Conservation (phyloP, 176 grass and related monocot genomes). For the Phyllostachys edulis region DNA sequence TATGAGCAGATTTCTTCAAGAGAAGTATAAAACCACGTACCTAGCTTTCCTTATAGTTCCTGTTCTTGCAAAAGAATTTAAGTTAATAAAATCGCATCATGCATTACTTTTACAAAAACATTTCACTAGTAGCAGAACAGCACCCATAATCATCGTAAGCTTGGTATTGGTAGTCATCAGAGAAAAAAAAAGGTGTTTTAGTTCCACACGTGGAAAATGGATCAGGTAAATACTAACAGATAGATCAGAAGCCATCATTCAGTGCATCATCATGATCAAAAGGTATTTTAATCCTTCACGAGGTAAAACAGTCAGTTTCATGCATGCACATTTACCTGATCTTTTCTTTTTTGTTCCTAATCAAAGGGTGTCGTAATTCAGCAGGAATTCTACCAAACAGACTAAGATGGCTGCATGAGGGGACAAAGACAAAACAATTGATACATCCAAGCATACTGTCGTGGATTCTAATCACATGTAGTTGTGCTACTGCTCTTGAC, state of each 20-base stretch:
- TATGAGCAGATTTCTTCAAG: not conserved
- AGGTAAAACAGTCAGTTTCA: conserved; percentile 8
- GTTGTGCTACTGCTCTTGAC: not conserved
- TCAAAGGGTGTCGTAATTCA: conserved; percentile 23
- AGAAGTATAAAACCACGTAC: not conserved
- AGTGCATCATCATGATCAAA: conserved; percentile 30
- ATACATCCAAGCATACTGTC: not conserved
- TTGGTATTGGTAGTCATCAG: not conserved
- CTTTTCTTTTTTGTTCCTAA: not conserved
- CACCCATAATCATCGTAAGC: not conserved
- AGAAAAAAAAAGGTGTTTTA: conserved; percentile 14
- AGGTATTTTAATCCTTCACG: conserved; percentile 44
- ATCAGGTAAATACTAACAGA: conserved; percentile 30
- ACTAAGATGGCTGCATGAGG: not conserved
- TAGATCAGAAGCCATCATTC: conserved; percentile 11
- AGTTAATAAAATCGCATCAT: not conserved
- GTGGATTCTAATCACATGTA: not conserved
- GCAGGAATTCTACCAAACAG: conserved; percentile 1
- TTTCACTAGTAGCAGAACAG: not conserved
- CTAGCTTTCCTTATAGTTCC: too few relatives aligned
- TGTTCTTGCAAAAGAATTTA: too few relatives aligned
- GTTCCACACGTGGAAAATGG: conserved; percentile 4
- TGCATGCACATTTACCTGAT: conserved; percentile 9
- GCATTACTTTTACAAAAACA: not conserved
- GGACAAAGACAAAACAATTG: conserved; percentile 11